phyloP scores from a whole-genome alignment of 257 asterid species.

The Solanum appendiculatum region DNA sequence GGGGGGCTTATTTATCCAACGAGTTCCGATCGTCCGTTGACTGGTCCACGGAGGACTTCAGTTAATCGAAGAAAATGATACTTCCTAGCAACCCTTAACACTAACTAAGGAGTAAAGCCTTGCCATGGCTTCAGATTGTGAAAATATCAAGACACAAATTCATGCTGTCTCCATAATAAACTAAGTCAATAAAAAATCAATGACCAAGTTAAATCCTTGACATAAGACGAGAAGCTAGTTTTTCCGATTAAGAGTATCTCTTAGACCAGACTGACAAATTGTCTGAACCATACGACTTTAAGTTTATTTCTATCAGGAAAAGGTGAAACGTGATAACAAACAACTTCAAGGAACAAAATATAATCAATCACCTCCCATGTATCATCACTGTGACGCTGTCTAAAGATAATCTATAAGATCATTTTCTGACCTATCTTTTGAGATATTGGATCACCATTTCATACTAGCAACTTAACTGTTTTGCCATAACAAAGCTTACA shows the following conservation, averaged over 20 bases:
- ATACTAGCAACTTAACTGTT: background rate
- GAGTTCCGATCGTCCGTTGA: background rate
- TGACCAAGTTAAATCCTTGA: background rate
- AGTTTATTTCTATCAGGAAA: background rate
- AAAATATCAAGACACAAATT: background rate
- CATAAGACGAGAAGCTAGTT: background rate
- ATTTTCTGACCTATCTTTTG: background rate
- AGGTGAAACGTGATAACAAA: background rate
- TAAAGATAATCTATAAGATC: background rate
- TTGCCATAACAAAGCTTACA: background rate
- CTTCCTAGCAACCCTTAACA: background rate
- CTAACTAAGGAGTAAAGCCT: background rate
- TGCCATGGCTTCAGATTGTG: background rate
- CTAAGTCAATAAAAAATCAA: background rate
- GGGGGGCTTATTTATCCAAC: background rate
- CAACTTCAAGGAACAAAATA: background rate
- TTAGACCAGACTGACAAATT: background rate
- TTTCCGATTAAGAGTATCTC: background rate
- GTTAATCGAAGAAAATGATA: background rate
- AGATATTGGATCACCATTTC: background rate
- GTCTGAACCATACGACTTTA: background rate
- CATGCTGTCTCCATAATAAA: background rate
- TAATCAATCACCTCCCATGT: background rate
- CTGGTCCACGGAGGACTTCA: background rate
- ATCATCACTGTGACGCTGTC: background rate